Conservation (phyloP, 768 basidiomycete species). For the Boletus eberwhitei region DNA sequence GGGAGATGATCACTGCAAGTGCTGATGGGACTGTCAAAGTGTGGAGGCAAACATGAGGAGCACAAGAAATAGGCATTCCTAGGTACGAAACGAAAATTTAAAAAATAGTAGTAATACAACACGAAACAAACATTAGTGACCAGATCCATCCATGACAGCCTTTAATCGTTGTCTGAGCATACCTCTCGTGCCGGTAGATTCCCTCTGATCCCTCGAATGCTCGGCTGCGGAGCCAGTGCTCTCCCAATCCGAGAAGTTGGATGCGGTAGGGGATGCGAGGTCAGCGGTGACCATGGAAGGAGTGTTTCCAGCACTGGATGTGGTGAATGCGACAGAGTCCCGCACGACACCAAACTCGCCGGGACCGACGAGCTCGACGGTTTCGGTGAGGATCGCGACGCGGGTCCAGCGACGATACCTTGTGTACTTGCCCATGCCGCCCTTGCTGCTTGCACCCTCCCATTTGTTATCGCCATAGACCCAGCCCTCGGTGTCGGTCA, state of each 20-base stretch:
- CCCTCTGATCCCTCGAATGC: slow-evolving; percentile 17
- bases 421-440: slow-evolving; percentile 91
- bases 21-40: slow-evolving; percentile 91
- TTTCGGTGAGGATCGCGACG: slow-evolving; percentile 73
- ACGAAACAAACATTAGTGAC: slow-evolving; percentile 11
- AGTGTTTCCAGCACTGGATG: slow-evolving; percentile 11
- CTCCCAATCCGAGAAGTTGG: slow-evolving; percentile 30
- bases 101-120: slow-evolving; percentile 21
- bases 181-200: slow-evolving; percentile 11
- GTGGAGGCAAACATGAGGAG: slow-evolving; percentile 55
- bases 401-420: slow-evolving; percentile 85
- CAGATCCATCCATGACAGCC: slow-evolving; percentile 28
- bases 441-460: slow-evolving; percentile 72
- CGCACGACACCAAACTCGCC: slow-evolving; percentile 31
- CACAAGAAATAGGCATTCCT: not conserved
- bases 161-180: slow-evolving; percentile 31
- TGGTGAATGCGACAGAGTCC: slow-evolving; percentile 22
- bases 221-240: slow-evolving; percentile 26
- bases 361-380: slow-evolving; percentile 51
- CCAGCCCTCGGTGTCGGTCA: slow-evolving; percentile 89
- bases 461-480: slow-evolving; percentile 95
- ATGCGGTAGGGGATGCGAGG: slow-evolving; percentile 27
- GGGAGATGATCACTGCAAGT: slow-evolving; percentile 86
- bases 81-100: not conserved
- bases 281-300: slow-evolving; percentile 26